phyloP scores from a whole-genome alignment of 768 basidiomycete genomes.

The Kwoniella shandongensis region DNA sequence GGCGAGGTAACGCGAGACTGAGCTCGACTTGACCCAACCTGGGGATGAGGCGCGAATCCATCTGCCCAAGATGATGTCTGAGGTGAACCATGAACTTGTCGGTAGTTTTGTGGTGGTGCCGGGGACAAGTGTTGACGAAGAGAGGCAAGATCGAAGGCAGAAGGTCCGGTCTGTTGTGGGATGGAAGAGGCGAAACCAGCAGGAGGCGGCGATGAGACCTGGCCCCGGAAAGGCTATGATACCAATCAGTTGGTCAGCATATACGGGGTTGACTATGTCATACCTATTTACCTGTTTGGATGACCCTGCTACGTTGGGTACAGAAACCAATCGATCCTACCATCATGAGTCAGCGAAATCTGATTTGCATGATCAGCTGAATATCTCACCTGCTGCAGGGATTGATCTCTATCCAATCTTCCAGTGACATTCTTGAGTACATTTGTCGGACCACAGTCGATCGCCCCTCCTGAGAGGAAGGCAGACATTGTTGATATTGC shows the following conservation, averaged over 20 bases:
- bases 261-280: neutral
- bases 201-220: neutral
- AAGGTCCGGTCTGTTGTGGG: constrained; percentile 5
- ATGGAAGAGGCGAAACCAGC: neutral
- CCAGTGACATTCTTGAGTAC: constrained; percentile 38
- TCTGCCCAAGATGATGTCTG: constrained; percentile 12
- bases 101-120: constrained; percentile 2
- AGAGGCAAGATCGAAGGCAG: constrained; percentile 38
- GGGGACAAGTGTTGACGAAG: constrained; percentile 30
- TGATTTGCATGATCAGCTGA: neutral
- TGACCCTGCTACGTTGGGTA: constrained; percentile 33
- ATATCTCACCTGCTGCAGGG: constrained; percentile 33
- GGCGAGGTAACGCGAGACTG: neutral
- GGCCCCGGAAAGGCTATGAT: constrained; percentile 15
- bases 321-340: constrained; percentile 39
- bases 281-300: constrained; percentile 27
- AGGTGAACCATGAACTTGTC: neutral
- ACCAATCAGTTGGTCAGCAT: neutral
- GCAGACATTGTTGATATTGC: constrained; percentile 22
- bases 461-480: constrained; percentile 35
- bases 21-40: constrained; percentile 1
- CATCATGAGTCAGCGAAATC: neutral
- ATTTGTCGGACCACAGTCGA: constrained; percentile 42
- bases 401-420: constrained; percentile 36
- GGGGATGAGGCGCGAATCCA: constrained; percentile 3